A percentile compares a stretch with the other conserved stretches of the same genome.
Evolutionary conservation across 2,329 filamentous ascomycete species (phyloP).

Genomic region (Trichoderma brevicompactum): DNA sequence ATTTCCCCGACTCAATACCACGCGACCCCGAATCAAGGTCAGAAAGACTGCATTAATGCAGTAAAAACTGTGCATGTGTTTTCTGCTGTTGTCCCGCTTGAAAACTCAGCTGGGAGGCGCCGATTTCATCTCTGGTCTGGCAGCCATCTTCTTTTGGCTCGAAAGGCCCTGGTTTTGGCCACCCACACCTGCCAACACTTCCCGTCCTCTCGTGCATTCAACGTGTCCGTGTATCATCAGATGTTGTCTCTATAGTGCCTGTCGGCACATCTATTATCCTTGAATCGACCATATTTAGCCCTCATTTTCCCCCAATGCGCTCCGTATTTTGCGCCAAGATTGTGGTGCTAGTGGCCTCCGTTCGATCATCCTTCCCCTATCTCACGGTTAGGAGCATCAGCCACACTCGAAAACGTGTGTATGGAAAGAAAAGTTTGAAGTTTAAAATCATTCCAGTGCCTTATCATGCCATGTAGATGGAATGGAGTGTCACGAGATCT

Average conservation of each 20-base stretch:
- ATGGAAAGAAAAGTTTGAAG: conserved; percentile 6
- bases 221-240: neutral
- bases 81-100: neutral
- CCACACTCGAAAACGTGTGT: conserved; percentile 9
- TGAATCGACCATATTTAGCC: conserved; percentile 2
- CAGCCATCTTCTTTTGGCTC: neutral
- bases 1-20: conserved; percentile 2
- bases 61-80: neutral
- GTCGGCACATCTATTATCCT: conserved; percentile 23
- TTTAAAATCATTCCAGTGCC: too few species aligned
- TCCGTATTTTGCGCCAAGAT: conserved; percentile 12
- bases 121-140: neutral
- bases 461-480: neutral
- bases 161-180: neutral
- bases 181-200: neutral
- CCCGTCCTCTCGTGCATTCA: neutral
- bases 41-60: neutral
- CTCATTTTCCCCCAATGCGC: neutral
- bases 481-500: neutral
- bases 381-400: conserved; percentile 14
- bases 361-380: neutral
- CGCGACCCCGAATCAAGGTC: neutral
- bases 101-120: neutral
- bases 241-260: neutral
- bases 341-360: neutral